Evolutionary conservation across 108 stramenopile genomes (phyloP), one percentile per base, ranked within the genome.

Genomic region (Parietichytrium sp.): DNA sequence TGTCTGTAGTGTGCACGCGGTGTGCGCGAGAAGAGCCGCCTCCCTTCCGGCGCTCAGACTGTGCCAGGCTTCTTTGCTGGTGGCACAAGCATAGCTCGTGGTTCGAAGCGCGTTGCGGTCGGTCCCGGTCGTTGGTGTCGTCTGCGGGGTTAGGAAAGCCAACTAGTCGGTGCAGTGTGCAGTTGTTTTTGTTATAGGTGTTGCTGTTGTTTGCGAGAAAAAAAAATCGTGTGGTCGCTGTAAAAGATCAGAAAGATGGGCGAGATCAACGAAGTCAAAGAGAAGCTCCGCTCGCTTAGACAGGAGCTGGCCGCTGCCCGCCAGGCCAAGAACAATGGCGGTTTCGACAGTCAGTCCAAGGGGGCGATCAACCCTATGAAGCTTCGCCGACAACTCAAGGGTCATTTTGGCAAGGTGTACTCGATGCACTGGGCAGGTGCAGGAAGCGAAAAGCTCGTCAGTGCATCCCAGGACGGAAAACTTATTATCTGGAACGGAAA

Each of bases 391-490:
- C 86, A 85, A 26, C 88, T 96, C 61, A 94, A 94, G 86, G 95
- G 95, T 31, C 95, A 99, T 84, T 99, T 97, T 85, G 97, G 97
- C 49, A 99, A 98, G 84, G 93, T 99, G 31, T 96, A 95, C 81
- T 93, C 97, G 55, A 83, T 97, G 90, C 94, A 97, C 82, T 99
- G 98, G 98, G 91, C 93, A 15, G 90, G 93, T 3, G 7, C 77
- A 3, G 42, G 42, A 45, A 49, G 20, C 15, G 77, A 78, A 47
- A 78, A 49, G 77, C 77, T 47, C 45, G 42, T 45, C 12, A 78
- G 77, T 29, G 77, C 45, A 8, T 78, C 42, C 15, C 95, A 99
- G 89, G 98, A 99, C 84, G 98, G 98, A 25, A 99, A 98, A 84
- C 86, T 99, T 23, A 92, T 99, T 23, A 84, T 99, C 48, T 99